Evolutionary conservation across 169 alveolate genomes (phyloP).

Genomic region (Plasmodium billcollinsi): DNA sequence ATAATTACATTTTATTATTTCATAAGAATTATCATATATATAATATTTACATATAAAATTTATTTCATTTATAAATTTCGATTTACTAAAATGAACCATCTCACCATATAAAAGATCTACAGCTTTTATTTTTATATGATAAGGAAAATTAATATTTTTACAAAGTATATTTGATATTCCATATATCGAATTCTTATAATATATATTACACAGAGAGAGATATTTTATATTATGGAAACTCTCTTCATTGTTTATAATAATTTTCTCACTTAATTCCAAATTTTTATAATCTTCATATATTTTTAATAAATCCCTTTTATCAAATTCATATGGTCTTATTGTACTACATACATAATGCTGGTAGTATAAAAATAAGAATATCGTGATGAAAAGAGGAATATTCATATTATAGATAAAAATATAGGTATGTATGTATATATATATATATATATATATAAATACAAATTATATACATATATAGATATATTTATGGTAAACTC

Average conservation of each 20-base stretch:
- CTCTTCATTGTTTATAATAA: slow-evolving; percentile 9
- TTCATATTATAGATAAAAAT: no score
- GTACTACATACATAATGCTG: slow-evolving; percentile 1
- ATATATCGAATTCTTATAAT: slow-evolving; percentile 4
- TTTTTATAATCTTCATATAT: slow-evolving; percentile 9
- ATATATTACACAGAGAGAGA: slow-evolving; percentile 18
- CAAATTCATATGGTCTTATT: slow-evolving; percentile 8
- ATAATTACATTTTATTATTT: slow-evolving; percentile 26
- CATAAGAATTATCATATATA: slow-evolving; percentile 48
- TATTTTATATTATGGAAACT: slow-evolving; percentile 9
- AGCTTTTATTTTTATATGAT: slow-evolving; percentile 22
- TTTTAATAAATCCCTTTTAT: slow-evolving; percentile 38
- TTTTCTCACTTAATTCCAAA: neutral
- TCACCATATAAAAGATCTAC: slow-evolving; percentile 31
- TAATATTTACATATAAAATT: slow-evolving; percentile 36
- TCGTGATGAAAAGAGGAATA: no score
- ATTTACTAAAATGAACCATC: slow-evolving; percentile 18
- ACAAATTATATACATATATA: no score
- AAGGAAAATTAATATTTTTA: slow-evolving; percentile 15
- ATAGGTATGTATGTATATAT: no score
- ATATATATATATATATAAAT: no score
- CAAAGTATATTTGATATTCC: slow-evolving; percentile 26
- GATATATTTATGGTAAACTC: no score
- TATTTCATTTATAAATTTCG: slow-evolving; percentile 24
- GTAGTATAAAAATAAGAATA: no score